phyloP scores from a whole-genome alignment of 2,329 filamentous ascomycete genomes.

The Trichophyton simii region DNA sequence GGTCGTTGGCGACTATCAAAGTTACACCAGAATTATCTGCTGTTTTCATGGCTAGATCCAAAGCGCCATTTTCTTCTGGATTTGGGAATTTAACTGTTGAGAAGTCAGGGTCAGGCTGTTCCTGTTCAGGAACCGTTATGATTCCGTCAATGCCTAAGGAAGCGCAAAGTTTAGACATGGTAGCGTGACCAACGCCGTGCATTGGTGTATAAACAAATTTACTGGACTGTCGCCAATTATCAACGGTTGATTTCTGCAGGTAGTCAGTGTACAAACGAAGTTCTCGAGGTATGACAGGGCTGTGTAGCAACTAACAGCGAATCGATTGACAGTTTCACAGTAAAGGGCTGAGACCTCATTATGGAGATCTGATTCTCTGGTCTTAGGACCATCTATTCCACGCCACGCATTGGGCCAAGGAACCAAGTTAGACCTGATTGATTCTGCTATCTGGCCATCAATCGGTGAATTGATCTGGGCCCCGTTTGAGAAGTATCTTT shows the following conservation, averaged over 20 bases:
- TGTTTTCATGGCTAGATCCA: conserved; percentile 46
- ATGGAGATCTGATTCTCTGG: conserved; percentile 20
- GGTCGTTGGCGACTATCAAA: conserved; percentile 51
- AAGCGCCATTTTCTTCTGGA: conserved; percentile 51
- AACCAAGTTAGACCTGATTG: conserved; percentile 44
- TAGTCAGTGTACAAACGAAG: not conserved
- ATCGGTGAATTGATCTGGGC: conserved; percentile 54
- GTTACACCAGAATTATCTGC: conserved; percentile 39
- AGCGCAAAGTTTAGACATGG: conserved; percentile 24
- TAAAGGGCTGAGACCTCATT: conserved; percentile 21
- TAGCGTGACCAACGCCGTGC: conserved; percentile 29
- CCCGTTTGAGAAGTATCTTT: conserved; percentile 48
- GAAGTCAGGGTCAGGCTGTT: conserved; percentile 50
- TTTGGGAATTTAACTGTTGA: conserved; percentile 54
- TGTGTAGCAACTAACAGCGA: conserved; percentile 18
- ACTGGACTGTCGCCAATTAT: conserved; percentile 18
- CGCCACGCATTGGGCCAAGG: conserved; percentile 36
- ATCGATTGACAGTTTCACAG: conserved; percentile 21
- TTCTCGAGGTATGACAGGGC: not conserved
- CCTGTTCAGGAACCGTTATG: conserved; percentile 33
- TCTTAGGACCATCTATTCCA: conserved; percentile 34
- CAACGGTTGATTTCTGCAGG: conserved; percentile 23
- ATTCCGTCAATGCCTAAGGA: conserved; percentile 25
- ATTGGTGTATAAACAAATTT: conserved; percentile 34
- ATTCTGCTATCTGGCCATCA: conserved; percentile 45